These are phyloP conservation scores for Hyaloscypha bicolor DNA, from an alignment of 495 filamentous ascomycete genomes.

Conservation along the genomic window DNA sequence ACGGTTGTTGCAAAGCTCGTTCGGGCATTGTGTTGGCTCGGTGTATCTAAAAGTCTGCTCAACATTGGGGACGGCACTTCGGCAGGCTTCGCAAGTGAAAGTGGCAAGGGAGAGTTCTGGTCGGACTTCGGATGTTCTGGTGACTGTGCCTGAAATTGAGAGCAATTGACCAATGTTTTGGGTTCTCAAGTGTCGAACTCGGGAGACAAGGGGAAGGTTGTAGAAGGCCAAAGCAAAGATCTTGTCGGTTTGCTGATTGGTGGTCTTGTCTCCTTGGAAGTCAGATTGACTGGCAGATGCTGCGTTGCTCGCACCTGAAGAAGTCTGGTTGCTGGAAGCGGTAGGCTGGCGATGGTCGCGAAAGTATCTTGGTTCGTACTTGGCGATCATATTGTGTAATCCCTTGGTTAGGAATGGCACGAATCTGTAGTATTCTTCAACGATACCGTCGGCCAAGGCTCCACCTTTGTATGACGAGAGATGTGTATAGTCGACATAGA, in stretches of 20 bases:
- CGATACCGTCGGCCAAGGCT: slow-evolving; percentile 78
- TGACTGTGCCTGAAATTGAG: slow-evolving; percentile 95
- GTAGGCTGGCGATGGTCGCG: slow-evolving; percentile 82
- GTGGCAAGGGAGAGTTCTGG: slow-evolving; percentile 92
- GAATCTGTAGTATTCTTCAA: slow-evolving; percentile 91
- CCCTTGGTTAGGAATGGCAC: slow-evolving; percentile 88
- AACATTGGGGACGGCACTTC: slow-evolving; percentile 78
- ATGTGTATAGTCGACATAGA: slow-evolving; percentile 96
- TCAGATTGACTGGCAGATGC: slow-evolving; percentile 66
- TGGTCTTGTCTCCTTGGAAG: slow-evolving; percentile 64
- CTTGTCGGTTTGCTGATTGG: slow-evolving; percentile 96
- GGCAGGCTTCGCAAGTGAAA: slow-evolving; percentile 88
- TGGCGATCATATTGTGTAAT: slow-evolving; percentile 89
- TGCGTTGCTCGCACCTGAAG: slow-evolving; percentile 68
- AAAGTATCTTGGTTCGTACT: slow-evolving; percentile 94
- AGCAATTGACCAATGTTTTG: slow-evolving; percentile 89
- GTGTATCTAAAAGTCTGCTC: slow-evolving; percentile 98
- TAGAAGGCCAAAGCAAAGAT: slow-evolving; percentile 95
- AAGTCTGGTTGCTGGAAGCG: slow-evolving; percentile 59
- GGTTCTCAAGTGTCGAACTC: slow-evolving; percentile 86
- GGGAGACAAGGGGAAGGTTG: slow-evolving; percentile 91
- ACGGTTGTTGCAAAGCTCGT: slow-evolving; percentile 86
- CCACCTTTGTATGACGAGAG: slow-evolving; percentile 70
- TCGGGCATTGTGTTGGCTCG: slow-evolving; percentile 94
- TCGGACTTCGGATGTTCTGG: slow-evolving; percentile 92